phyloP scores from a whole-genome alignment of 2,329 filamentous ascomycete species.

The Dactylellina haptotyla region DNA sequence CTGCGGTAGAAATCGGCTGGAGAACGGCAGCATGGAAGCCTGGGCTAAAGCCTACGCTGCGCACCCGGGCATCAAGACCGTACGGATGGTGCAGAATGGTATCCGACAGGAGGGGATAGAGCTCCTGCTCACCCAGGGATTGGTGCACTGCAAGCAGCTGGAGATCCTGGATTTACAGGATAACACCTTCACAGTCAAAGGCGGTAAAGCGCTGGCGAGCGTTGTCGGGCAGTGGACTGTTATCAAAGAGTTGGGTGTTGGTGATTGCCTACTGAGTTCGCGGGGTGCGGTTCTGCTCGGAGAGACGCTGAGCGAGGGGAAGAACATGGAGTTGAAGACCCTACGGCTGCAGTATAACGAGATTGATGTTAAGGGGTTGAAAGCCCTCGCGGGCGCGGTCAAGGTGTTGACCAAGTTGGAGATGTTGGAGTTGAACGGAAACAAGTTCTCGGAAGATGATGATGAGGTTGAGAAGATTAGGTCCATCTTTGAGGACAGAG shows the following conservation, averaged over 20 bases:
- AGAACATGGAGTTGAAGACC: constrained; percentile 81
- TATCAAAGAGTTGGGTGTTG: constrained; percentile 84
- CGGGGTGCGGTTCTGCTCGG: constrained; percentile 80
- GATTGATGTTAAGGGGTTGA: constrained; percentile 79
- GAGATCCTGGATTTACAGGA: constrained; percentile 90
- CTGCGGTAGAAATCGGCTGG: constrained; percentile 92
- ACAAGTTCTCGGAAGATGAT: constrained; percentile 91
- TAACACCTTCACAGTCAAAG: constrained; percentile 90
- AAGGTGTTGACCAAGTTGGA: constrained; percentile 78
- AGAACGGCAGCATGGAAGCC: constrained; percentile 94
- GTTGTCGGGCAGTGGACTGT: constrained; percentile 78
- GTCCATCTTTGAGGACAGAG: constrained; percentile 74
- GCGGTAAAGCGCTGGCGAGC: constrained; percentile 79
- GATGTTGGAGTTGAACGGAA: constrained; percentile 93
- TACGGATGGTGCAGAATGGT: constrained; percentile 99
- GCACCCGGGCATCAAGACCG: constrained; percentile 80
- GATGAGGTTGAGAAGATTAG: constrained; percentile 79
- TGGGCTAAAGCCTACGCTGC: constrained; percentile 90
- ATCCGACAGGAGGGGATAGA: constrained; percentile 94
- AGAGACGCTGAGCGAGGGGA: constrained; percentile 76
- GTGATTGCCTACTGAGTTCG: constrained; percentile 83
- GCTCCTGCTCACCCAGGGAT: constrained; percentile 79
- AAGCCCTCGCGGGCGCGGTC: constrained; percentile 75
- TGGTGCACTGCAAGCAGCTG: constrained; percentile 75
- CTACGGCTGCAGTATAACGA: constrained; percentile 94